Conservation (phyloP, 192 early-diverging fungal genomes). For the Podila minutissima region DNA sequence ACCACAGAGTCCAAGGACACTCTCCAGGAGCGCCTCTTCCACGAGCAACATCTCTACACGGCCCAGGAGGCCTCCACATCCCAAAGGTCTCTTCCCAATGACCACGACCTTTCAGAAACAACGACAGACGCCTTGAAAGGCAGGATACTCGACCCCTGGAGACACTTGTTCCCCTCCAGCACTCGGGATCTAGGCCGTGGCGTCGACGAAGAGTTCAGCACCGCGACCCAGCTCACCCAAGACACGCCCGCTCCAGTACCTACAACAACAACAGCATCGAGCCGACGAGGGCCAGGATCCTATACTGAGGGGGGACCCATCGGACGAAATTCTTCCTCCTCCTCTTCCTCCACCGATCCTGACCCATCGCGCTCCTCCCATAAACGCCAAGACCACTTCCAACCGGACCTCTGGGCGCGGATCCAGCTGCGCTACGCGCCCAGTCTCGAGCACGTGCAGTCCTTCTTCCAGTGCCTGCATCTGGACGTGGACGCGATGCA, state of each 20-base stretch:
- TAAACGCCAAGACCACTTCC: not conserved
- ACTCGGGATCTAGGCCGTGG: not conserved
- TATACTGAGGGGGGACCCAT: not conserved
- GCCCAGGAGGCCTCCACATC: not conserved
- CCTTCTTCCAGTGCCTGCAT: constrained; percentile 29
- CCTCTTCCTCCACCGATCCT: no score
- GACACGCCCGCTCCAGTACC: not conserved
- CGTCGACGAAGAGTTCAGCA: constrained; percentile 12
- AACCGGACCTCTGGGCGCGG: constrained; percentile 23
- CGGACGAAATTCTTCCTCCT: no score
- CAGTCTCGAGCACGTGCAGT: constrained; percentile 19
- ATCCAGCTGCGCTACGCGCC: constrained; percentile 45
- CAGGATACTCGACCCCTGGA: constrained; percentile 7
- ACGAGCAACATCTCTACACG: constrained; percentile 1
- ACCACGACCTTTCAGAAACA: not conserved
- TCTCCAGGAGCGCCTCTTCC: constrained; percentile 8
- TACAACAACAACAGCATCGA: not conserved
- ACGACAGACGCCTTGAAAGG: not conserved
- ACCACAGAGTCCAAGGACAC: not conserved
- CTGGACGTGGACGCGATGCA: constrained; percentile 11
- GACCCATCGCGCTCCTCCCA: not conserved
- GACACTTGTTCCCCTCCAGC: constrained; percentile 14
- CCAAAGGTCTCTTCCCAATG: not conserved
- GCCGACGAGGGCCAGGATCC: not conserved
- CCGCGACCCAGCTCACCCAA: constrained; percentile 18